phyloP scores from a whole-genome alignment of 768 basidiomycete genomes.

The Amanita rimosa region DNA sequence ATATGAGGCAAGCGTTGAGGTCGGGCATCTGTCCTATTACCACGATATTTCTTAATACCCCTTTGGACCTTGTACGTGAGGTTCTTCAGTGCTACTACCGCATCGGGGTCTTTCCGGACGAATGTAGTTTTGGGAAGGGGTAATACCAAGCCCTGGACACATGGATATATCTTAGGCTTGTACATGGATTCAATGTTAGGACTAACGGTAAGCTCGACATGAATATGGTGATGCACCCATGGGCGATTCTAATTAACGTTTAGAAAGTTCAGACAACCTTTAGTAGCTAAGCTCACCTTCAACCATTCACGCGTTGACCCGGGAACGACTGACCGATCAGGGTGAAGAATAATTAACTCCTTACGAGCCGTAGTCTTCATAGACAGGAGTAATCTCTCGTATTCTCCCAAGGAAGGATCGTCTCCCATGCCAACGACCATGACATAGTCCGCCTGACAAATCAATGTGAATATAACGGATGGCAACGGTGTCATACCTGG shows the following conservation, averaged over 20 bases:
- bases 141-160: conserved; percentile 54
- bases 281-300: conserved; percentile 42
- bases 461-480: neutral
- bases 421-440: conserved; percentile 94
- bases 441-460: conserved; percentile 72
- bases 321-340: conserved; percentile 77
- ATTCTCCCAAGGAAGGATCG: conserved; percentile 85
- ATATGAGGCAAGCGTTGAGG: conserved; percentile 73
- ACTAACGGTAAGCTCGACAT: conserved; percentile 79
- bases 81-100: conserved; percentile 80
- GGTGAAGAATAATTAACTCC: conserved; percentile 88
- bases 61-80: conserved; percentile 89
- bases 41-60: conserved; percentile 80
- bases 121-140: conserved; percentile 47
- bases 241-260: conserved; percentile 60
- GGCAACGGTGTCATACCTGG: conserved; percentile 39
- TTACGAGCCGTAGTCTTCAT: conserved; percentile 99
- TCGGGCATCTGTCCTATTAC: conserved; percentile 44
- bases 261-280: neutral
- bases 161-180: neutral
- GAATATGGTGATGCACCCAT: conserved; percentile 94
- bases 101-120: conserved; percentile 73
- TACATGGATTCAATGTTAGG: conserved; percentile 6
- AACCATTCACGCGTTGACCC: conserved; percentile 96
- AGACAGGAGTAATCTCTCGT: conserved; percentile 83